A percentile compares a stretch with the other conserved stretches of the same genome.
phyloP scores from a whole-genome alignment of 2,329 filamentous ascomycete genomes.

The Epichloe aotearoae region DNA sequence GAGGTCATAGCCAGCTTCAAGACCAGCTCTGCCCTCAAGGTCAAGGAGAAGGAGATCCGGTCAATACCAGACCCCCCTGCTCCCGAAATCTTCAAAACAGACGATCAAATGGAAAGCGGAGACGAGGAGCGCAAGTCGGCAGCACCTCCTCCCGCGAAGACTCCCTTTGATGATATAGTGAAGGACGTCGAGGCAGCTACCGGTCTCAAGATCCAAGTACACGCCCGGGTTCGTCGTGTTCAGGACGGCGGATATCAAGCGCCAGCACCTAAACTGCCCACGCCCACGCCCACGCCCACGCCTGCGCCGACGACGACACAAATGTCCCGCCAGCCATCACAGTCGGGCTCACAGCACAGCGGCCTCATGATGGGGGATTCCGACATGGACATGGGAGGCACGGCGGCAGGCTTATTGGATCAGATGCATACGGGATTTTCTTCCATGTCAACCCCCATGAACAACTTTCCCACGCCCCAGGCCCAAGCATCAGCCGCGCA shows the following conservation, averaged over 20 bases:
- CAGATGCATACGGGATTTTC: constrained; percentile 54
- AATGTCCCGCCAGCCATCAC: constrained; percentile 41
- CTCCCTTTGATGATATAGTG: constrained; percentile 59
- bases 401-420: constrained; percentile 51
- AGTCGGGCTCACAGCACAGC: constrained; percentile 41
- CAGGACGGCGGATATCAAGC: constrained; percentile 69
- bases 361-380: constrained; percentile 44
- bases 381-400: constrained; percentile 52
- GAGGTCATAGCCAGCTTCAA: constrained; percentile 63
- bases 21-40: constrained; percentile 53
- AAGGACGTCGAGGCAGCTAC: constrained; percentile 58
- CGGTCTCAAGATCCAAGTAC: constrained; percentile 51
- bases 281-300: constrained; percentile 13
- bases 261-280: constrained; percentile 29
- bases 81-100: constrained; percentile 49
- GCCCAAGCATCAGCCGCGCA: constrained; percentile 40
- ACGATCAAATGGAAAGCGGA: constrained; percentile 37
- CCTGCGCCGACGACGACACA: constrained; percentile 11
- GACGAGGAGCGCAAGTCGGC: constrained; percentile 29
- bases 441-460: constrained; percentile 45
- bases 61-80: constrained; percentile 47
- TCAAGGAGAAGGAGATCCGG: constrained; percentile 65
- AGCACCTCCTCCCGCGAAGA: constrained; percentile 25
- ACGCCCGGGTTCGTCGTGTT: constrained; percentile 54
- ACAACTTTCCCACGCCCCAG: constrained; percentile 49